A percentile compares a stretch with the other conserved stretches of the same genome.
These are phyloP conservation scores for Mycosarcoma mackinlayi DNA, from an alignment of 1,284 basidiomycete genomes.

Conservation along the genomic window DNA sequence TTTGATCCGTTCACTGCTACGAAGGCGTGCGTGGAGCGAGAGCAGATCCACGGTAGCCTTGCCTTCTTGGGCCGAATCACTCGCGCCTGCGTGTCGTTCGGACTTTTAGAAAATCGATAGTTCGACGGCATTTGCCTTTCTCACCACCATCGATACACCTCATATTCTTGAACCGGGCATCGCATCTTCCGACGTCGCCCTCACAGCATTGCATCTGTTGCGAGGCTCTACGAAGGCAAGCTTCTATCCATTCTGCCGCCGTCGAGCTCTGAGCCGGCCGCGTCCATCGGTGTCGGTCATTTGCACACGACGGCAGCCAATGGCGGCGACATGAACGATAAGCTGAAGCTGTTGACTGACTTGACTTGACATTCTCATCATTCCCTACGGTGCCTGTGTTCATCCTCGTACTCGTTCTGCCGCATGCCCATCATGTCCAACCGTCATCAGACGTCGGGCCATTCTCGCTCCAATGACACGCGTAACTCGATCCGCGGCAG, in stretches of 20 bases:
- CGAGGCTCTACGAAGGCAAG: conserved; percentile 22
- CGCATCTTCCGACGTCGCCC: conserved; percentile 11
- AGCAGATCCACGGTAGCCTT: no score
- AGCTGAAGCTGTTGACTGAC: conserved; percentile 19
- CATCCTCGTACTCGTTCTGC: conserved; percentile 4
- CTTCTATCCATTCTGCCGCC: conserved; percentile 12
- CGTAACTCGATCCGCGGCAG: not conserved
- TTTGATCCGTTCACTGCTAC: no score
- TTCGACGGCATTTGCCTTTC: no score
- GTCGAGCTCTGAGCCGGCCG: conserved; percentile 4
- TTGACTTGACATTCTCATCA: conserved; percentile 9
- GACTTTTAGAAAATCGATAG: no score
- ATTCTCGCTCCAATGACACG: conserved; percentile 6
- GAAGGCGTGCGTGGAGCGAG: no score
- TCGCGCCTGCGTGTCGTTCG: no score
- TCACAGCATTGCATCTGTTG: not conserved
- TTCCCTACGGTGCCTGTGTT: conserved; percentile 4
- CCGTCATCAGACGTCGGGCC: conserved; percentile 13
- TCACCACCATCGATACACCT: conserved; percentile 14
- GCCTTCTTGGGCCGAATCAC: no score
- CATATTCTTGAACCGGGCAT: conserved; percentile 4
- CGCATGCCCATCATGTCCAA: conserved; percentile 15
- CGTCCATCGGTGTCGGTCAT: not conserved
- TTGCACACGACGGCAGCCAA: not conserved
- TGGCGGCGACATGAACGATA: conserved; percentile 1